A percentile compares a stretch with the other conserved stretches of the same genome.
These are phyloP conservation scores for Violaceomyces palustris DNA, from an alignment of 1,284 basidiomycete genomes.

Conservation along the genomic window DNA sequence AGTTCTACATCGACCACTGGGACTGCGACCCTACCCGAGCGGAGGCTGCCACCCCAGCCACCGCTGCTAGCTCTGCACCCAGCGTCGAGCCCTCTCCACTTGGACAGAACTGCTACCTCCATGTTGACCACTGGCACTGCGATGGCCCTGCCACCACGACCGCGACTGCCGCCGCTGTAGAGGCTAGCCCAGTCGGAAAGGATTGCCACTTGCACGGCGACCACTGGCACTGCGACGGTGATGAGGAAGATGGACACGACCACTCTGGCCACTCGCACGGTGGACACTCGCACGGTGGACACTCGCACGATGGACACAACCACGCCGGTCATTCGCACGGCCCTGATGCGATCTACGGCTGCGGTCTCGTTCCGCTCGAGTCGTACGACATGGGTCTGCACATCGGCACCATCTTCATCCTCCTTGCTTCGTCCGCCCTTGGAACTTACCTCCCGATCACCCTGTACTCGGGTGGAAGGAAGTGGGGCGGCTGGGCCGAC, in stretches of 20 bases:
- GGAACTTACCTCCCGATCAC: conserved; percentile 54
- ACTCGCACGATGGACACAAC: conserved; percentile 14
- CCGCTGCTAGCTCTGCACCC: not conserved
- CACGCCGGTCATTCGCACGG: conserved; percentile 49
- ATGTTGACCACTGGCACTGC: conserved; percentile 14
- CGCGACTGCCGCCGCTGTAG: conserved; percentile 2
- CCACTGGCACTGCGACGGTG: conserved; percentile 26
- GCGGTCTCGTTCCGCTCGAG: conserved; percentile 41
- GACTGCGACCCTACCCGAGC: conserved; percentile 10
- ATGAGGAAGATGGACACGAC: conserved; percentile 2
- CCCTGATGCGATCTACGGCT: conserved; percentile 49
- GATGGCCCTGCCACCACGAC: conserved; percentile 3
- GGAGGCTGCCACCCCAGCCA: not conserved
- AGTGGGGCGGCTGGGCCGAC: conserved; percentile 1
- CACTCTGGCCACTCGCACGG: conserved; percentile 8
- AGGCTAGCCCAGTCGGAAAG: conserved; percentile 12
- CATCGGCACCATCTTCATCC: conserved; percentile 54
- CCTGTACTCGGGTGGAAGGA: conserved; percentile 19
- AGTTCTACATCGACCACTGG: conserved; percentile 18
- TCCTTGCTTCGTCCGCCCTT: conserved; percentile 52
- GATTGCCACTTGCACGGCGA: conserved; percentile 21
- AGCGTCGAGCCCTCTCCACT: conserved; percentile 6
- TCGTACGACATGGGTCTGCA: conserved; percentile 55
- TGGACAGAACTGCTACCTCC: conserved; percentile 9
- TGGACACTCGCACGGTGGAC: conserved; percentile 4